phyloP scores from a whole-genome alignment of 345 rosid species.

The Geranium brycei region DNA sequence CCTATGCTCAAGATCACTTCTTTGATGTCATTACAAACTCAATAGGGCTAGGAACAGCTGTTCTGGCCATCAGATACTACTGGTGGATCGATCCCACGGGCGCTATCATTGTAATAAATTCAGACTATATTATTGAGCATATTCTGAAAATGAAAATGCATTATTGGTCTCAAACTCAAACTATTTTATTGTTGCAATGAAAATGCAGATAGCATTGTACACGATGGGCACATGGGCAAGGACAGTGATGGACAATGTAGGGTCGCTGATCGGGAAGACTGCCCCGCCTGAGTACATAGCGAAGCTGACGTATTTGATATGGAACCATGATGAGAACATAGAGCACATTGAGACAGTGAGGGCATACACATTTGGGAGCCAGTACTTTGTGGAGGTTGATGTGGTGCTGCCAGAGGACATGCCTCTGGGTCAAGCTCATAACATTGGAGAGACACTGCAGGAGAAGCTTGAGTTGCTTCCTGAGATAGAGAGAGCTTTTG shows the following conservation, averaged over 20 bases:
- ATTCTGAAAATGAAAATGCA: too few species aligned
- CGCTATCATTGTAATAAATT: slow-evolving; percentile 36
- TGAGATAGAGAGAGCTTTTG: slow-evolving; percentile 33
- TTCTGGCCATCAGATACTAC: slow-evolving; percentile 34
- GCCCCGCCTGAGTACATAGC: slow-evolving; percentile 39
- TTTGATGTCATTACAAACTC: slow-evolving; percentile 49
- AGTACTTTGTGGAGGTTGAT: slow-evolving; percentile 39
- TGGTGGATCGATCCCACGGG: slow-evolving; percentile 50
- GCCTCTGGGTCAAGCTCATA: slow-evolving; percentile 25
- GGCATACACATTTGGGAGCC: slow-evolving; percentile 30
- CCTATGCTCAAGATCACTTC: slow-evolving; percentile 43
- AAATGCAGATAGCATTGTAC: slow-evolving; percentile 36
- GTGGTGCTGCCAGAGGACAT: slow-evolving; percentile 31
- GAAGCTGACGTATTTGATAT: slow-evolving; percentile 33
- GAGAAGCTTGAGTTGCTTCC: slow-evolving; percentile 37
- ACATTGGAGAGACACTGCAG: slow-evolving; percentile 36
- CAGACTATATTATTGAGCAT: too few species aligned
- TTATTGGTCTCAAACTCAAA: too few species aligned
- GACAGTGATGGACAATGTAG: slow-evolving; percentile 41
- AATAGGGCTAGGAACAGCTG: slow-evolving; percentile 33
- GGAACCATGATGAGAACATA: slow-evolving; percentile 39
- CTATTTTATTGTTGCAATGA: not conserved
- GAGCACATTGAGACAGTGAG: slow-evolving; percentile 33
- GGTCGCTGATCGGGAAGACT: slow-evolving; percentile 33
- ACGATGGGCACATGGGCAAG: slow-evolving; percentile 35